These are phyloP conservation scores for Fennellomyces sp. DNA, from an alignment of 371 early-diverging fungal genomes.

Conservation along the genomic window DNA sequence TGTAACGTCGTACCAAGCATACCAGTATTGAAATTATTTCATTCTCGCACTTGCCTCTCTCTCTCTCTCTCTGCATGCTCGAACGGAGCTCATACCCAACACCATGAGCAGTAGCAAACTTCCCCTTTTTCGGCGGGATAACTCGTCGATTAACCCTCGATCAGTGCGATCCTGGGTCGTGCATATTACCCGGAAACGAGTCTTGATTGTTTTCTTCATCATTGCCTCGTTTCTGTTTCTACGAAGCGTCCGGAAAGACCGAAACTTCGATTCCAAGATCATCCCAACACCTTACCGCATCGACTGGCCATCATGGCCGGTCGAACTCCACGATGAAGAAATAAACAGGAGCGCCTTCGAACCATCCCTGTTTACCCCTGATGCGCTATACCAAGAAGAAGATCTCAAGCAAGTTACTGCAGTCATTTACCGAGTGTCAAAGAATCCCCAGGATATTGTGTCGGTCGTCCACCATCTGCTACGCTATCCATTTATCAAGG, in stretches of 20 bases:
- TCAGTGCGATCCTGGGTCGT: not conserved
- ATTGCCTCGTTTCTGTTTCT: not conserved
- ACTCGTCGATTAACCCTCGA: not conserved
- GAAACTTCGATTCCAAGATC: not conserved
- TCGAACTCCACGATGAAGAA: constrained; percentile 1
- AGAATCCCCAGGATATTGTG: constrained; percentile 38
- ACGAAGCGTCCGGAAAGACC: not conserved
- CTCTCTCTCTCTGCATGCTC: not conserved
- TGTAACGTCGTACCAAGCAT: not conserved
- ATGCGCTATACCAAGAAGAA: constrained; percentile 11
- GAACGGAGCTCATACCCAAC: not conserved
- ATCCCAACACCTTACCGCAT: constrained; percentile 7
- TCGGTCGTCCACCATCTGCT: constrained; percentile 43
- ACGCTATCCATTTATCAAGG: constrained; percentile 57
- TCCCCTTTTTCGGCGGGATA: constrained; percentile 5
- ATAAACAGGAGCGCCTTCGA: constrained; percentile 1
- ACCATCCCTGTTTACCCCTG: not conserved
- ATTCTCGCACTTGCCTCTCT: not conserved
- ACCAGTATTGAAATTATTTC: not conserved
- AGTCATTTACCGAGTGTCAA: constrained; percentile 55
- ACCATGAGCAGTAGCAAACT: constrained; percentile 3
- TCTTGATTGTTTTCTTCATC: not conserved
- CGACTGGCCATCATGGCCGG: constrained; percentile 7
- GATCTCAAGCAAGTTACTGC: constrained; percentile 59
- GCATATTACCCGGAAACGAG: constrained; percentile 1